These are phyloP conservation scores for Neonectria neomacrospora DNA, from an alignment of 2,329 filamentous ascomycete genomes.

Conservation along the genomic window DNA sequence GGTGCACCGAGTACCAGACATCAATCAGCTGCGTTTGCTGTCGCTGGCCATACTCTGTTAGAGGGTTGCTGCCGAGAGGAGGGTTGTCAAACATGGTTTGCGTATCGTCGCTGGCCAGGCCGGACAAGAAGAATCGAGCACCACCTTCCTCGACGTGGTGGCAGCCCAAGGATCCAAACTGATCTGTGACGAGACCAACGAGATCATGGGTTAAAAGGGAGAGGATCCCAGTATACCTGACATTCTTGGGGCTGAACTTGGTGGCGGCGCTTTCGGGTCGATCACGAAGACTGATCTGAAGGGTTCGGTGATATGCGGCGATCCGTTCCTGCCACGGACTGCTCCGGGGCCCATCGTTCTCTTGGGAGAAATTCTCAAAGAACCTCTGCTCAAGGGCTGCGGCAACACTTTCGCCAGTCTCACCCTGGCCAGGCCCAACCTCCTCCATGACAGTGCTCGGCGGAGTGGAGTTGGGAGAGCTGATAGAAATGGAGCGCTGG, in stretches of 20 bases:
- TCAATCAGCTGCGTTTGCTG: constrained; percentile 53
- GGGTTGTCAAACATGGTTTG: constrained; percentile 48
- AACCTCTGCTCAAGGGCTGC: constrained; percentile 46
- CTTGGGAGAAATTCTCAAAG: constrained; percentile 43
- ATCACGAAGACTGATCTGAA: constrained; percentile 25
- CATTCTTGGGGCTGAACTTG: constrained; percentile 34
- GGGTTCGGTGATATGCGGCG: constrained; percentile 30
- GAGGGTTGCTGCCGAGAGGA: constrained; percentile 38
- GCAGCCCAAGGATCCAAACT: constrained; percentile 47
- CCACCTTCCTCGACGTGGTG: constrained; percentile 43
- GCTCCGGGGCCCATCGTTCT: constrained; percentile 23
- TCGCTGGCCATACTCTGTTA: constrained; percentile 46
- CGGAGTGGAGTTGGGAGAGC: constrained; percentile 42
- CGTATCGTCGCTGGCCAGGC: constrained; percentile 43
- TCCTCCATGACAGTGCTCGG: constrained; percentile 39
- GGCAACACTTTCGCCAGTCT: constrained; percentile 44
- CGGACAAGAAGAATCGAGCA: constrained; percentile 44
- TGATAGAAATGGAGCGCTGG: constrained; percentile 41
- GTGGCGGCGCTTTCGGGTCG: constrained; percentile 30
- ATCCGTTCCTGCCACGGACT: constrained; percentile 40
- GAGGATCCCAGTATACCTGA: constrained; percentile 43
- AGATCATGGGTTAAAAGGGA: constrained; percentile 47
- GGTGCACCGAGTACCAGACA: constrained; percentile 55
- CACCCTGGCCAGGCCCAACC: constrained; percentile 14
- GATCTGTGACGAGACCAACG: constrained; percentile 45